Evolutionary conservation across 2,329 filamentous ascomycete species (phyloP).

Genomic region (Neofusicoccum laricinum): DNA sequence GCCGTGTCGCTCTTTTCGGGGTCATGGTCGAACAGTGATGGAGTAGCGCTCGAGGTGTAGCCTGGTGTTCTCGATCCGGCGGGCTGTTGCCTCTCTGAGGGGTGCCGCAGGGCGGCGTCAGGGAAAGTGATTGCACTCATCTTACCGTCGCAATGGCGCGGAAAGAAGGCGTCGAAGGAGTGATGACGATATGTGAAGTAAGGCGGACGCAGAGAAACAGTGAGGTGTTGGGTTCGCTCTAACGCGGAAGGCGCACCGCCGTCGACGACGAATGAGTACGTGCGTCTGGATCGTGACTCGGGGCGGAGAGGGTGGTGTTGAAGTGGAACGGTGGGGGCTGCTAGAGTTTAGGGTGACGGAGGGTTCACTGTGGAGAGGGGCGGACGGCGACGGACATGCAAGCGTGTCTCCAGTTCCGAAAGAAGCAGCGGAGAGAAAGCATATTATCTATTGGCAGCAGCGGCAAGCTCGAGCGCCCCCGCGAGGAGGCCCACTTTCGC

Average conservation of each 20-base stretch:
- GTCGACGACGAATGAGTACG: no score
- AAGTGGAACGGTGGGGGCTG: neutral
- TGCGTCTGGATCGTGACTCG: neutral
- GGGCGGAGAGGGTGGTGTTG: neutral
- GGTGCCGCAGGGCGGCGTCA: neutral
- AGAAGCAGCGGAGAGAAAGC: neutral
- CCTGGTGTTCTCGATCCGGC: neutral
- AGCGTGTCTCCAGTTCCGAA: neutral
- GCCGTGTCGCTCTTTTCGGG: neutral
- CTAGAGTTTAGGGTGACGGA: neutral
- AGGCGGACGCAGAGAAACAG: neutral
- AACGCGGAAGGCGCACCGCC: neutral
- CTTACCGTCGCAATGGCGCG: neutral
- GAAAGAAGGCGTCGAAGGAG: neutral
- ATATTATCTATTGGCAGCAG: neutral
- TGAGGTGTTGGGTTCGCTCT: neutral
- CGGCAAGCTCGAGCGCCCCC: neutral
- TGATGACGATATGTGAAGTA: neutral
- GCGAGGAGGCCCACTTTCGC: neutral
- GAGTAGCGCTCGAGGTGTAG: neutral
- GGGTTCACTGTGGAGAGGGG: neutral
- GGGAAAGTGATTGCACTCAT: neutral
- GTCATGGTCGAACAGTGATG: neutral
- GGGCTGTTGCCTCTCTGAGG: neutral
- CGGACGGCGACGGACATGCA: neutral